Evolutionary conservation across 1,284 basidiomycete genomes (phyloP), one percentile per base, ranked within the genome.

Genomic region (Ceratobasidium sp.): DNA sequence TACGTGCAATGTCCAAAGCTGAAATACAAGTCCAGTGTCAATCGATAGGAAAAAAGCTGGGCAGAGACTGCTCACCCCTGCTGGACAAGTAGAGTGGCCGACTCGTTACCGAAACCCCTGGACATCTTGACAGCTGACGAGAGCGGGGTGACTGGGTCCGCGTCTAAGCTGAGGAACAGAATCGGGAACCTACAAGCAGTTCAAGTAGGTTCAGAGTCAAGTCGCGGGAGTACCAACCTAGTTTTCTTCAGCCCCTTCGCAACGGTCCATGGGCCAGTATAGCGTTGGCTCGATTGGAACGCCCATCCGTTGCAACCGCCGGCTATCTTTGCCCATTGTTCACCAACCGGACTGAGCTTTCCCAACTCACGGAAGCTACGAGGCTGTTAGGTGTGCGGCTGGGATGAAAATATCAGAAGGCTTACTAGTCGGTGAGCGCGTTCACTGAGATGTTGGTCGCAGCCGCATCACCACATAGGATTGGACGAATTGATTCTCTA

Each of bases 121-220:
- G 64, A 61, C 79, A 79, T 79, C 54, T 53, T 66, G 2, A 54
- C 43, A 1, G 79, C 79, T 0, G 78, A 63, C 0, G 71, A 34
- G 3, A 78, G 73, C 3, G 79, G 79, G 8, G 79, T 80, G 59
- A 80, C 78, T 3, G 78, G 78, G 58, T 80, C 79, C 43, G 76
- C 76, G 1, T 74, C 76, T 13, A 72, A 74, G n/a, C 77, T 77
- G 41, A 79, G 14, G 68, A 80, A 79, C 27, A 78, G 46, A 16
- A 80, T 69, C 6, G 78, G 78, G 74, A 74, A 73, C n/a, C 76
- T 78, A 46, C 24, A 58, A 11, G 3, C 11, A 22, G 7, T 43
- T 16, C 16, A 14, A 1, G 7, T 34, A 34, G n/a, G 1, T 1
- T 39, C 7, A 2, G 14, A 16, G 29, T 6, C 56, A 41, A 39